Evolutionary conservation across 192 early-diverging fungal species (phyloP), one percentile per base, ranked within the genome.

Genomic region (Entomortierella beljakovae): DNA sequence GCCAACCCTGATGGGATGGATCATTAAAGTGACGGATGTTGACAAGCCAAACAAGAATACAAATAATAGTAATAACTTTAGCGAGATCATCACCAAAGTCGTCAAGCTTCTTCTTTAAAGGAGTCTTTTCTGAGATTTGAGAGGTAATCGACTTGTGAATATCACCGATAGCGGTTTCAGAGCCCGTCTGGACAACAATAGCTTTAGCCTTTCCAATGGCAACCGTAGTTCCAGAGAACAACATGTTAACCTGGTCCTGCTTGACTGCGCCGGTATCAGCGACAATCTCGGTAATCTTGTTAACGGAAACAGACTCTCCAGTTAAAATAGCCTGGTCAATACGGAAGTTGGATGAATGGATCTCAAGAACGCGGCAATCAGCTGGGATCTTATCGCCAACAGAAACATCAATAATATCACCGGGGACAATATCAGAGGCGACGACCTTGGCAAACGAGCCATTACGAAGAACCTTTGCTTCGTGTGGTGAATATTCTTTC

Each of bases 21-120:
- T 99, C 97, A 81, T 82, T 89, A 77, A 99, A 99, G 82, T 99
- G 97, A 42, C 95, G 92, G 67, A 99, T 93, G 86, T 99, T 99
- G 82, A 99, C 95, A 35, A 95, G 62, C 97, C 97, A 99, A 51
- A 99, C 98, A 20, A 99, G 87, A n/a, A 98, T 81, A 80, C 98
- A 96, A 53, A 93, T 92, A 51, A 99, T 84, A 38, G 94, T 79
- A 83, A 94, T 89, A 68, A 94, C 91, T 74, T 94, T 94, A 58
- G 94, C 93, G 61, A 94, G 87, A 71, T 81, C 81, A 61, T 96
- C 93, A 80, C 94, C 98, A 90, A 99, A 98, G 52, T 97, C 97
- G 79, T 99, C 97, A 18, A 99, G 87, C 77, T 96, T 94, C 59
- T 89, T 87, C 85, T 99, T 99, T 28, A 99, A 83, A 28, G 98